These are phyloP conservation scores for Phycomyces nitens DNA, from an alignment of 192 early-diverging fungal species.

Conservation along the genomic window DNA sequence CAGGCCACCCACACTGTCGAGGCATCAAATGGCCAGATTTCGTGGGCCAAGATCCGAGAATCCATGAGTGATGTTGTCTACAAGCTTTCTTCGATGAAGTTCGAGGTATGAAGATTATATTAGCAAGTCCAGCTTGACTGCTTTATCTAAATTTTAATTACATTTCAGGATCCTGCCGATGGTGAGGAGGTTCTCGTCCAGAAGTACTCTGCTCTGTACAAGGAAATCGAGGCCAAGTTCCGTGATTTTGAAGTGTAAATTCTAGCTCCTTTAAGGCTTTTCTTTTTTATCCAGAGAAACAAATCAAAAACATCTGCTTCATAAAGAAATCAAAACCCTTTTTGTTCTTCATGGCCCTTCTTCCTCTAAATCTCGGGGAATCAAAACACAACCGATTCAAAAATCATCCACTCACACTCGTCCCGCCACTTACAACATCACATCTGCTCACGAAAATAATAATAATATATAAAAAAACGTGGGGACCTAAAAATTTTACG, in stretches of 20 bases:
- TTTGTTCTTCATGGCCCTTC: too few relatives aligned
- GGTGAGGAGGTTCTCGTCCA: slow-evolving; percentile 86
- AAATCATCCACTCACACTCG: slow-evolving; percentile 2
- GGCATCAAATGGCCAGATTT: slow-evolving; percentile 80
- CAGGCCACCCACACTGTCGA: slow-evolving; percentile 94
- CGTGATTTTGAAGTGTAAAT: slow-evolving; percentile 53
- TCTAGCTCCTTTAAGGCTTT: background rate
- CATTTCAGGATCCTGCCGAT: slow-evolving; percentile 85
- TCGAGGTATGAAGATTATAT: slow-evolving; percentile 58
- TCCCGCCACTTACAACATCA: background rate
- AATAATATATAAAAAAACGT: slow-evolving; percentile 2
- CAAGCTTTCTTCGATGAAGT: slow-evolving; percentile 99
- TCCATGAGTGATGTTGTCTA: slow-evolving; percentile 89
- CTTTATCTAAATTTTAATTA: slow-evolving; percentile 16
- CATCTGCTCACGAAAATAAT: slow-evolving; percentile 3
- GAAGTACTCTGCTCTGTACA: slow-evolving; percentile 84
- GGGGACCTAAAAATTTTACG: slow-evolving; percentile 3
- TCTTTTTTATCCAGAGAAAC: slow-evolving; percentile 1
- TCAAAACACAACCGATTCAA: background rate
- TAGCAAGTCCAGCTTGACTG: background rate
- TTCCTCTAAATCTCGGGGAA: too few relatives aligned
- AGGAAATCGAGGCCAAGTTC: slow-evolving; percentile 97
- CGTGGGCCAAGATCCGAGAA: slow-evolving; percentile 95
- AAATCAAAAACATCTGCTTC: background rate
- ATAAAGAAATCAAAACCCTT: too few relatives aligned